These are phyloP conservation scores for Trapa bicornis DNA, from an alignment of 345 rosid genomes.

Conservation along the genomic window DNA sequence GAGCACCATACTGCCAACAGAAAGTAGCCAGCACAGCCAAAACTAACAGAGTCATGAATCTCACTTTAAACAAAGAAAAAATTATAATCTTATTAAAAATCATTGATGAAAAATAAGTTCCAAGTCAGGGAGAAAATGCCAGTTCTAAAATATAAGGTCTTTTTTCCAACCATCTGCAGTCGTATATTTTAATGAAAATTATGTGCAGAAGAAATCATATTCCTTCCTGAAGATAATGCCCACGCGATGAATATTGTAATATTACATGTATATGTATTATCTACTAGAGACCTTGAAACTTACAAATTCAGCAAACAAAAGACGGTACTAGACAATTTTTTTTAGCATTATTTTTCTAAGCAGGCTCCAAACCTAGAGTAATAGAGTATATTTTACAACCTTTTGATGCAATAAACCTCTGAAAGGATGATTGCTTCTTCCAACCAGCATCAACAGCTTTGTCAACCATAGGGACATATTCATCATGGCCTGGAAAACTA, in stretches of 20 bases:
- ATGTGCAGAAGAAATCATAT: not conserved
- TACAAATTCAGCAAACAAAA: not conserved
- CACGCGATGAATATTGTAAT: not conserved
- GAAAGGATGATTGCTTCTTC: slow-evolving; percentile 50
- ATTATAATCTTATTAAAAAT: not conserved
- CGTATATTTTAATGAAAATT: not conserved
- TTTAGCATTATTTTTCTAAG: not conserved
- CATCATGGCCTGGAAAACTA: slow-evolving; percentile 86
- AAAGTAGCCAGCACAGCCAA: not conserved
- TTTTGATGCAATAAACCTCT: slow-evolving; percentile 36
- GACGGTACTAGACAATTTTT: not conserved
- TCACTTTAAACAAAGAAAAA: not conserved
- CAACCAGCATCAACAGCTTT: slow-evolving; percentile 87
- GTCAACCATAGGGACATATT: slow-evolving; percentile 96
- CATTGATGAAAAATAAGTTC: not conserved
- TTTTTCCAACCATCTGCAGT: not conserved
- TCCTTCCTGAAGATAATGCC: not conserved
- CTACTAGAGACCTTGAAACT: not conserved
- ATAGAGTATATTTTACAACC: slow-evolving; percentile 24
- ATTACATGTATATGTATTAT: not conserved
- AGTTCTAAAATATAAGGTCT: not conserved
- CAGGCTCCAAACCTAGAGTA: not conserved
- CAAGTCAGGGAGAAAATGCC: not conserved
- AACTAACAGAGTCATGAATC: not conserved
- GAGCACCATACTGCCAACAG: not conserved